These are phyloP conservation scores for Phanerodontia chrysosporium DNA, from an alignment of 768 basidiomycete genomes.

Conservation along the genomic window DNA sequence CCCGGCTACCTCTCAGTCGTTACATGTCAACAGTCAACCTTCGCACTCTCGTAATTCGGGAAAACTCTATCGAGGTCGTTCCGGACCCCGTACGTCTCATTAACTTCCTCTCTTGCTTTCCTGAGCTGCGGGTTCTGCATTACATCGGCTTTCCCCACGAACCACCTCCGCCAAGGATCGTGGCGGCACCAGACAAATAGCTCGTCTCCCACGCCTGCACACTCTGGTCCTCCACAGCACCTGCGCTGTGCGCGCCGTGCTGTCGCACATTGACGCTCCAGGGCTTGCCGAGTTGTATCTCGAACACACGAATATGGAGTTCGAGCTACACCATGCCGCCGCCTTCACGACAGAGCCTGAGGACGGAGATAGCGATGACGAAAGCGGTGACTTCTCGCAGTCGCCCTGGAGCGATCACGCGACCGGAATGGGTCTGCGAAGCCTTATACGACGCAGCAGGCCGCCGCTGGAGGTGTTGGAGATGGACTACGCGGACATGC, in stretches of 20 bases:
- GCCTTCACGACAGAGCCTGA: conserved; percentile 32
- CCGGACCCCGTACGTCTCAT: conserved; percentile 48
- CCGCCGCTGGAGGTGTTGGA: conserved; percentile 64
- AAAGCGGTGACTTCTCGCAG: conserved; percentile 68
- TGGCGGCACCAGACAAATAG: conserved; percentile 33
- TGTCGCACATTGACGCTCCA: conserved; percentile 63
- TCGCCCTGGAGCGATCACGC: conserved; percentile 74
- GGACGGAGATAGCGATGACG: conserved; percentile 71
- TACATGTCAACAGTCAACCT: conserved; percentile 48
- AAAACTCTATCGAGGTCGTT: conserved; percentile 37
- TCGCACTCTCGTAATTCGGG: conserved; percentile 53
- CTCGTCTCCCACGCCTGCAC: conserved; percentile 54
- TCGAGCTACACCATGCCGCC: conserved; percentile 26
- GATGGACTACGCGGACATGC: conserved; percentile 83
- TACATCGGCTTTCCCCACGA: conserved; percentile 52
- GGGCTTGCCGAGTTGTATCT: conserved; percentile 58
- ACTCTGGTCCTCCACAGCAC: conserved; percentile 54
- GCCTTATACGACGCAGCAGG: conserved; percentile 52
- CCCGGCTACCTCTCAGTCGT: conserved; percentile 43
- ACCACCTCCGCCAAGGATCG: conserved; percentile 27
- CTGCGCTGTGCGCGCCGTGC: conserved; percentile 58
- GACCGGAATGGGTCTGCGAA: conserved; percentile 76
- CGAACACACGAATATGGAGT: conserved; percentile 64
- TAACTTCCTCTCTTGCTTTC: conserved; percentile 56
- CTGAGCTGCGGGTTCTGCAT: conserved; percentile 54